These are phyloP conservation scores for Stevia rebaudiana DNA, from an alignment of 140 eudicot species.

Conservation along the genomic window DNA sequence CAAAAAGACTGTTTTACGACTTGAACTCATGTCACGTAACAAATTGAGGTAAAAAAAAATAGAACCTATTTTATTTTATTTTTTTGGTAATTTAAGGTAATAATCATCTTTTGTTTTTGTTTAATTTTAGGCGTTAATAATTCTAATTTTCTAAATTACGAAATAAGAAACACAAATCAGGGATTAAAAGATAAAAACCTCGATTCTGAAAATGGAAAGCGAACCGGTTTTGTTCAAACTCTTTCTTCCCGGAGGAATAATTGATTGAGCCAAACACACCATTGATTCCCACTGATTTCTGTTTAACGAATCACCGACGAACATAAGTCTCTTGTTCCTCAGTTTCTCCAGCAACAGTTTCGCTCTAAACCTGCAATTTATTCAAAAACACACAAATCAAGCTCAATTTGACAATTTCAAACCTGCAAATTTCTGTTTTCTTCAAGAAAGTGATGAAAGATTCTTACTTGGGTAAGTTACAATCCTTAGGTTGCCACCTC, in stretches of 20 bases:
- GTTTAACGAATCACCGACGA: constrained; percentile 92
- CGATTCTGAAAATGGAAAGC: constrained; percentile 70
- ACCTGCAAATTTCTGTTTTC: background rate
- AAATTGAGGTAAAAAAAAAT: too few species aligned
- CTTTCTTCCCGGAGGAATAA: constrained; percentile 66
- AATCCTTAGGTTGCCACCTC: constrained; percentile 95
- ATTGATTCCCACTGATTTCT: constrained; percentile 97
- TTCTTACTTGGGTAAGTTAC: constrained; percentile 81
- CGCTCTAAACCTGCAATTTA: constrained; percentile 48
- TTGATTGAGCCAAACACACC: constrained; percentile 94
- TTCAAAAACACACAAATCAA: background rate
- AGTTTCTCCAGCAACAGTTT: constrained; percentile 75
- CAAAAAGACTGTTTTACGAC: too few species aligned
- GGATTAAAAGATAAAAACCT: constrained; percentile 37
- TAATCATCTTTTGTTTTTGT: too few species aligned
- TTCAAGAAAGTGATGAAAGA: background rate
- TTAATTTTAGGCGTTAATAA: background rate
- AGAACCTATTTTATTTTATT: background rate
- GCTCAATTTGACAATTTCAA: constrained; percentile 1
- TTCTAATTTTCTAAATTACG: background rate
- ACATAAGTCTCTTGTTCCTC: constrained; percentile 97
- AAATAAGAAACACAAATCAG: background rate
- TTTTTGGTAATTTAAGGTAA: too few species aligned
- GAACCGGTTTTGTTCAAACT: constrained; percentile 81
- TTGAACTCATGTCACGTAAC: too few species aligned